These are phyloP conservation scores for Neonectria ditissima DNA, from an alignment of 2,329 filamentous ascomycete genomes.

Conservation along the genomic window DNA sequence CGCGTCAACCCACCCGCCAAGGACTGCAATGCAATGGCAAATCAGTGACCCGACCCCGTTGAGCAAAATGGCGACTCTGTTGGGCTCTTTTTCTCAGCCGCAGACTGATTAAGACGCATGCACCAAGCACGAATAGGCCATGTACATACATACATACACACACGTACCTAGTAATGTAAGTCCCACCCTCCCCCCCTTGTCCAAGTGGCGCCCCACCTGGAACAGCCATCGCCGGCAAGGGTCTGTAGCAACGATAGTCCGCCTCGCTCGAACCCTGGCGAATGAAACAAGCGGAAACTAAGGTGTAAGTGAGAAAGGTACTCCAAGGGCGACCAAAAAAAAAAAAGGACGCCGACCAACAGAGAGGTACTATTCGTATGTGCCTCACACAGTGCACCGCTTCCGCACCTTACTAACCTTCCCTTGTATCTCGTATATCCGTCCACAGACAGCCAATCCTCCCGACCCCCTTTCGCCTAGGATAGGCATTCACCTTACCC, in stretches of 20 bases:
- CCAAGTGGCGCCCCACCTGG: conserved; percentile 10
- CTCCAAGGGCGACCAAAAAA: background rate
- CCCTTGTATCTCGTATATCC: conserved; percentile 11
- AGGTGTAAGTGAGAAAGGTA: conserved; percentile 1
- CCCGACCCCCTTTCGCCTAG: background rate
- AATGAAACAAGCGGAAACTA: conserved; percentile 1
- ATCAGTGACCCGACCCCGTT: background rate
- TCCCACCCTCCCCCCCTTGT: no score
- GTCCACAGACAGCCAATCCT: conserved; percentile 5
- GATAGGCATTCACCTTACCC: background rate
- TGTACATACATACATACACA: background rate
- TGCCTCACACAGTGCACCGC: background rate
- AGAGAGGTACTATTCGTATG: background rate
- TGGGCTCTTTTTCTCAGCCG: background rate
- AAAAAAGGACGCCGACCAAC: background rate
- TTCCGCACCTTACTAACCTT: background rate
- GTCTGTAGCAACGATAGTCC: conserved; percentile 21
- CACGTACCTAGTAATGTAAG: no score
- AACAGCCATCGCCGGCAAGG: conserved; percentile 11
- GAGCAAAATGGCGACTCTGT: background rate
- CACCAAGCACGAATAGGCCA: background rate
- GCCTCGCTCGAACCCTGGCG: conserved; percentile 7
- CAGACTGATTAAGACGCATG: background rate
- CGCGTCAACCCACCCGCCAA: background rate
- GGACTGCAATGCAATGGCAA: background rate